A percentile compares a stretch with the other conserved stretches of the same genome.
phyloP scores from a whole-genome alignment of 257 asterid genomes.

The Solanum corneliomulleri region DNA sequence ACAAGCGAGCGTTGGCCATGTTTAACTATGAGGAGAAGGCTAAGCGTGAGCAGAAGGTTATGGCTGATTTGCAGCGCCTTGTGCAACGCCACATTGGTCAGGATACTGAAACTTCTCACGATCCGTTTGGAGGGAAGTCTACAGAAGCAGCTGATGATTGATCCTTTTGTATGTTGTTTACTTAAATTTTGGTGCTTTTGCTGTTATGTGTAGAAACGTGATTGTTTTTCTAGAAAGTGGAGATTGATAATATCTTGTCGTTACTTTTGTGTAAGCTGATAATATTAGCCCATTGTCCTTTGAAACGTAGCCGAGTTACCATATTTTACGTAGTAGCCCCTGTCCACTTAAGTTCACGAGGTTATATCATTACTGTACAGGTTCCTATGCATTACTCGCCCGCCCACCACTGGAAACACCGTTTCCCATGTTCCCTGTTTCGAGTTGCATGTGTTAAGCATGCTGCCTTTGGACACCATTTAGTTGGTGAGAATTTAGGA shows the following conservation, averaged over 20 bases:
- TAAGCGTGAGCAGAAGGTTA: conserved; percentile 94
- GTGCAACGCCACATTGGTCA: conserved; percentile 94
- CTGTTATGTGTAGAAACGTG: not conserved
- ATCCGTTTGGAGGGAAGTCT: conserved; percentile 67
- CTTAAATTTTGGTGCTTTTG: not conserved
- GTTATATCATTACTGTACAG: not conserved
- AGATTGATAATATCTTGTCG: not conserved
- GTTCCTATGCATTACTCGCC: not conserved
- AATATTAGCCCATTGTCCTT: not conserved
- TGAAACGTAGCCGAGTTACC: not conserved
- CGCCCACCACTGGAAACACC: not conserved
- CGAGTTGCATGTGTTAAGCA: not conserved
- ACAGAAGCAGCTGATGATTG: conserved; percentile 53
- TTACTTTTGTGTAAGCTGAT: not conserved
- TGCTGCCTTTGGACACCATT: not conserved
- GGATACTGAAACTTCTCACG: conserved; percentile 80
- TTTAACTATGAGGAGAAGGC: conserved; percentile 97
- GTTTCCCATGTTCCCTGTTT: not conserved
- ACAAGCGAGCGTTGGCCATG: conserved; percentile 94
- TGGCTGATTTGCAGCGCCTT: conserved; percentile 94
- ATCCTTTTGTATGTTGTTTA: conserved; percentile 6
- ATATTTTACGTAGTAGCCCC: not conserved
- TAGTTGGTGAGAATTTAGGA: not conserved
- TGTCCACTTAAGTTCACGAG: not conserved
- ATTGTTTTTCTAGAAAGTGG: not conserved